These are phyloP conservation scores for Aspergillus ruber DNA, from an alignment of 2,329 filamentous ascomycete species.

Conservation along the genomic window DNA sequence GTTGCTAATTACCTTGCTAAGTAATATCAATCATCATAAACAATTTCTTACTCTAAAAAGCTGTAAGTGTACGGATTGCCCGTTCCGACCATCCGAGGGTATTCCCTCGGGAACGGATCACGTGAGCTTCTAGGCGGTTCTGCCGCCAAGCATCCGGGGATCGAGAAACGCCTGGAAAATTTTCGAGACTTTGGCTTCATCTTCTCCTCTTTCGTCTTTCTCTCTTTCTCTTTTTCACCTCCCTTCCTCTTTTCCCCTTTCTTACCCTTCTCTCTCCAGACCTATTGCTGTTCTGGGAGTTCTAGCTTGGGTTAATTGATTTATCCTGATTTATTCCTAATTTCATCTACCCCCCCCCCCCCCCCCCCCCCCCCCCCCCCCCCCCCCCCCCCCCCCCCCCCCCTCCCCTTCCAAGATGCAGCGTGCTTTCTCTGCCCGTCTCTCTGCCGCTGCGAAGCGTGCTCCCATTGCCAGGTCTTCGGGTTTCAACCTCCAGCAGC, in stretches of 20 bases:
- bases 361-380: constrained; percentile 18
- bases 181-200: constrained; percentile 37
- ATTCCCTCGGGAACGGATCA: constrained; percentile 24
- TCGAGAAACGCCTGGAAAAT: constrained; percentile 36
- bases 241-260: constrained; percentile 23
- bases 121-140: constrained; percentile 40
- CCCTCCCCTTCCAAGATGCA: constrained; percentile 64
- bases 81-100: constrained; percentile 18
- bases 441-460: constrained; percentile 54
- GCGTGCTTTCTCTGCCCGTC: constrained; percentile 80
- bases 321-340: constrained; percentile 16
- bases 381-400: constrained; percentile 17
- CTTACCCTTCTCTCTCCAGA: constrained; percentile 21
- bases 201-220: constrained; percentile 22
- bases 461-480: constrained; percentile 57
- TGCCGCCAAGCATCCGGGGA: constrained; percentile 39
- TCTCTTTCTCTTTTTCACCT: constrained; percentile 14
- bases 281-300: constrained; percentile 27
- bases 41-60: no score
- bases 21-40: neutral
- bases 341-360: constrained; percentile 18
- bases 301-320: constrained; percentile 25
- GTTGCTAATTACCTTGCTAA: neutral
- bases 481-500: constrained; percentile 71
- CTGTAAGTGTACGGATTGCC: neutral